Percentiles rank a stretch among this genome's conserved stretches.
phyloP scores from a whole-genome alignment of 495 filamentous ascomycete genomes.

The Neurospora intermedia region DNA sequence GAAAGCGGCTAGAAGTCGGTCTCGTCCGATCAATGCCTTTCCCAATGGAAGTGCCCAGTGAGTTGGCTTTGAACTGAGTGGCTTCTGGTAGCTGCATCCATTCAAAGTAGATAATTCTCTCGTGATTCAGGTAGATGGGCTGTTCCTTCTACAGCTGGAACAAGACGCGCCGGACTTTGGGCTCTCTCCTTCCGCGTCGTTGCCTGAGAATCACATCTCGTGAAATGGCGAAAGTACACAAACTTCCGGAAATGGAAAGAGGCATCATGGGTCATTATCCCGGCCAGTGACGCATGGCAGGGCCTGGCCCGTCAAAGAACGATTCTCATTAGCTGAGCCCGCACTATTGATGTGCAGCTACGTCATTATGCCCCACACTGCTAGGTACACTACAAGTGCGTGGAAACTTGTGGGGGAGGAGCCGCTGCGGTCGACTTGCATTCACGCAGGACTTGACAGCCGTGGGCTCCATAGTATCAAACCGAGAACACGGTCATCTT shows the following conservation, averaged over 20 bases:
- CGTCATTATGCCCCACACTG: background rate
- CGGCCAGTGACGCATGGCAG: background rate
- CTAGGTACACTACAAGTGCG: no score
- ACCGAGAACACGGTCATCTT: background rate
- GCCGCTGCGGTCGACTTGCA: background rate
- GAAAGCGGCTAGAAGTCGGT: background rate
- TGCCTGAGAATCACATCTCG: background rate
- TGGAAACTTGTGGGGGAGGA: background rate
- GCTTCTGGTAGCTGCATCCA: background rate
- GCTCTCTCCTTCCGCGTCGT: background rate
- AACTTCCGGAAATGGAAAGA: background rate
- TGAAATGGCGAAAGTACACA: background rate
- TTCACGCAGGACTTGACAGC: background rate
- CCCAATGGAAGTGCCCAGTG: background rate
- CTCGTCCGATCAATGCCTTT: background rate
- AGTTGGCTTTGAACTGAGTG: background rate
- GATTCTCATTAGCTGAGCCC: background rate
- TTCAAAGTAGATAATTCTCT: background rate
- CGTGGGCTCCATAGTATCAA: background rate
- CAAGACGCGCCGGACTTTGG: background rate
- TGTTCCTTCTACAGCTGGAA: background rate
- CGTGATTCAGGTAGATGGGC: background rate
- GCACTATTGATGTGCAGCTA: background rate
- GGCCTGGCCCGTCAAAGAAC: background rate
- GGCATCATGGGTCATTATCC: background rate